A percentile compares a stretch with the other conserved stretches of the same genome.
phyloP scores from a whole-genome alignment of 192 early-diverging fungal species.

The Backusella tuberculispora region DNA sequence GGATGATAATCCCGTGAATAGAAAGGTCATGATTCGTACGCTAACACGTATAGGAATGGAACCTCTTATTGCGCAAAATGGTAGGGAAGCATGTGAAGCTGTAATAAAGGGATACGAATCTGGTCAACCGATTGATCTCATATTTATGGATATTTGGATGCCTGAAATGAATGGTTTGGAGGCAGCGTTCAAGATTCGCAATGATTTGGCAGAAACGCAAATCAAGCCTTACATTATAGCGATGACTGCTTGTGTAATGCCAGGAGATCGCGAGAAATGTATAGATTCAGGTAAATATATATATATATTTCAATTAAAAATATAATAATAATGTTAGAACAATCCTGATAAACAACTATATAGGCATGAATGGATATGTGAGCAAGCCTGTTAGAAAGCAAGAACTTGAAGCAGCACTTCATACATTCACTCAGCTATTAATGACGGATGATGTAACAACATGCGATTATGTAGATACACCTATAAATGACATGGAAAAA shows the following conservation, averaged over 20 bases:
- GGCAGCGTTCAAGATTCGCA: constrained; percentile 42
- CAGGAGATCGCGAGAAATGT: constrained; percentile 35
- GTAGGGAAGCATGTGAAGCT: constrained; percentile 30
- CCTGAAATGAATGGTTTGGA: constrained; percentile 54
- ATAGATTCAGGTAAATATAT: constrained; percentile 23
- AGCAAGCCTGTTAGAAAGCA: constrained; percentile 54
- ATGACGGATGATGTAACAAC: background rate
- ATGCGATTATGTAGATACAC: background rate
- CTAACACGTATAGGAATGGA: constrained; percentile 40
- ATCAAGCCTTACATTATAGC: constrained; percentile 35
- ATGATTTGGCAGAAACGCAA: background rate
- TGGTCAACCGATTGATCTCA: constrained; percentile 20
- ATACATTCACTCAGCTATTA: constrained; percentile 17
- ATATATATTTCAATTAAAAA: background rate
- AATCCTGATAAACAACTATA: background rate
- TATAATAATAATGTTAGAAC: background rate
- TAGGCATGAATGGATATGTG: constrained; percentile 54
- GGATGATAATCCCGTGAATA: constrained; percentile 77
- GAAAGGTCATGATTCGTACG: constrained; percentile 62
- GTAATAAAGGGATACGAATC: constrained; percentile 11
- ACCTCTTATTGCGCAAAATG: constrained; percentile 32
- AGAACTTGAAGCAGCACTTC: constrained; percentile 37
- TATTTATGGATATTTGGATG: constrained; percentile 57
- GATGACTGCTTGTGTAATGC: constrained; percentile 39
- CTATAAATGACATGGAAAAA: no score